Conservation (phyloP, 331 rosid genomes). For the Prunus yedoensis region DNA sequence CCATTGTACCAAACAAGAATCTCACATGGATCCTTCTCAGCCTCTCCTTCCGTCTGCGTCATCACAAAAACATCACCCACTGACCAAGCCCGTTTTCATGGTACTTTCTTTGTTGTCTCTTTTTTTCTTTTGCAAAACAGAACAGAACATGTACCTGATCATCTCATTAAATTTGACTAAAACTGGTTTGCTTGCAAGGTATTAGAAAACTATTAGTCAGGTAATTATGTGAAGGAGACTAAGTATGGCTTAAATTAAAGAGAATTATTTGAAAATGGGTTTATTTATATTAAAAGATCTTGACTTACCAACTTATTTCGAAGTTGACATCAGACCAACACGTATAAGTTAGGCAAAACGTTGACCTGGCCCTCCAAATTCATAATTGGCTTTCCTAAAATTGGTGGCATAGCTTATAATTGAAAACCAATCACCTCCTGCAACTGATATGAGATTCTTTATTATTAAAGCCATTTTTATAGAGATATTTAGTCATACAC, state of each 20-base stretch:
- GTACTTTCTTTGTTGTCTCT: background rate
- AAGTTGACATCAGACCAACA: background rate
- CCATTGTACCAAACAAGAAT: conserved; percentile 6
- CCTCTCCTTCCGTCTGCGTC: background rate
- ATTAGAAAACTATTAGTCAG: background rate
- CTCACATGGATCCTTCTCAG: conserved; percentile 16
- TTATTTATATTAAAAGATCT: background rate
- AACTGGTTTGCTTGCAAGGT: background rate
- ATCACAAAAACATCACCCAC: background rate
- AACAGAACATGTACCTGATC: too few relatives aligned
- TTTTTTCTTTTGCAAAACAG: background rate
- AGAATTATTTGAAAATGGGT: background rate
- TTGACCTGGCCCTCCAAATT: background rate
- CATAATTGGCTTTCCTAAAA: too few relatives aligned
- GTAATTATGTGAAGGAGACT: conserved; percentile 4
- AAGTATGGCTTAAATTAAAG: background rate
- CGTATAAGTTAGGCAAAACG: background rate
- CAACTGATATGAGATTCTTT: background rate
- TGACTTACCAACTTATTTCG: background rate
- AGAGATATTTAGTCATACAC: too few relatives aligned
- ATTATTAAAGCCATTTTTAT: too few relatives aligned
- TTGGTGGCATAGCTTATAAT: too few relatives aligned
- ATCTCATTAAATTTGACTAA: background rate
- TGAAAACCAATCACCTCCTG: too few relatives aligned
- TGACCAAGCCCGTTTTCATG: background rate